These are phyloP conservation scores for Naegleria lovaniensis DNA, from an alignment of 208 protist species.

Conservation along the genomic window DNA sequence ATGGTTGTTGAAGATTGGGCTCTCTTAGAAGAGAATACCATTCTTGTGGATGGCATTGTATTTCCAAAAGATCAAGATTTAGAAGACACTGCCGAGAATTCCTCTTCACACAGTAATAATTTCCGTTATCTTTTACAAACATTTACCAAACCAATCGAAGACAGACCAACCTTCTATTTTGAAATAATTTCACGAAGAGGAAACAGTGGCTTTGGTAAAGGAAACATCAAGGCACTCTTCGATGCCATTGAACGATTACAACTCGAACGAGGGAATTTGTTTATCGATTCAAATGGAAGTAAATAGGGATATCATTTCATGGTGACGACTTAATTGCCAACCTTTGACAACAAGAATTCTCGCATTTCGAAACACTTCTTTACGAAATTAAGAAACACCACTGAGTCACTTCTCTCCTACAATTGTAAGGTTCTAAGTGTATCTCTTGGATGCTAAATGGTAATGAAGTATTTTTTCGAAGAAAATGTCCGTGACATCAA, in stretches of 20 bases:
- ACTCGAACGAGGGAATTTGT: slow-evolving; percentile 21
- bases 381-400: too few relatives aligned
- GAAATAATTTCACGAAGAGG: slow-evolving; percentile 8
- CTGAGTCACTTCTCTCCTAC: too few relatives aligned
- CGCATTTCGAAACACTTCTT: too few relatives aligned
- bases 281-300: background rate
- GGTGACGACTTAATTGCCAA: too few relatives aligned
- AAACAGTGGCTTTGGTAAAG: slow-evolving; percentile 12
- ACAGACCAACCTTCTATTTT: slow-evolving; percentile 29
- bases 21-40: background rate
- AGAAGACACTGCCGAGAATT: background rate
- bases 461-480: too few relatives aligned
- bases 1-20: background rate
- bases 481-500: too few relatives aligned
- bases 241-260: slow-evolving; percentile 23
- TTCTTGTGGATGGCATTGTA: slow-evolving; percentile 1
- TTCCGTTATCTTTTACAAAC: slow-evolving; percentile 23
- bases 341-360: too few relatives aligned
- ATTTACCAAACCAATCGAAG: slow-evolving; percentile 14
- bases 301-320: too few relatives aligned
- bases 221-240: slow-evolving; percentile 19
- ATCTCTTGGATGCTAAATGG: too few relatives aligned
- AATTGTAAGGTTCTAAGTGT: too few relatives aligned
- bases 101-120: background rate
- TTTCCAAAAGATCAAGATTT: background rate